These are phyloP conservation scores for Austroboletus olivaceoglutinosus DNA, from an alignment of 1,284 basidiomycete genomes.

Conservation along the genomic window DNA sequence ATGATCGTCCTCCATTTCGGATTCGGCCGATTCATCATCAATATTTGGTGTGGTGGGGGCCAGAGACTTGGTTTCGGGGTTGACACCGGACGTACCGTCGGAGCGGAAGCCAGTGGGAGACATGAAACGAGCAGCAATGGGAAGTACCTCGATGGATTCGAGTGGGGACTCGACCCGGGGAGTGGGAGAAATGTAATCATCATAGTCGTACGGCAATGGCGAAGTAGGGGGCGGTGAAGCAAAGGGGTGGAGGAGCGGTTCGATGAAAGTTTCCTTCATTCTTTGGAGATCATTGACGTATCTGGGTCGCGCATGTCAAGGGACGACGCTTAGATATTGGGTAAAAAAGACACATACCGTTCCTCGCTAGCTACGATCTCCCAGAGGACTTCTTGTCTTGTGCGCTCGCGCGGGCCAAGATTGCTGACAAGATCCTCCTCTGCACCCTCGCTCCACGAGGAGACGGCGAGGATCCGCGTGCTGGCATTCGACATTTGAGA, in stretches of 20 bases:
- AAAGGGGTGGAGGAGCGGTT: slow-evolving; percentile 84
- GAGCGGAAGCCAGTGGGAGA: slow-evolving; percentile 62
- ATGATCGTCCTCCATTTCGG: slow-evolving; percentile 64
- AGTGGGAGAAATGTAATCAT: slow-evolving; percentile 46
- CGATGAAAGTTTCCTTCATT: slow-evolving; percentile 92
- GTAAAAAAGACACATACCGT: slow-evolving; percentile 53
- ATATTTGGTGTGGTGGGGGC: slow-evolving; percentile 51
- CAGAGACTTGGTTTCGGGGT: slow-evolving; percentile 43
- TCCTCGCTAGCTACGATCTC: slow-evolving; percentile 98
- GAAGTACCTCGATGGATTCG: slow-evolving; percentile 71
- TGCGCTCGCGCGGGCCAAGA: slow-evolving; percentile 88
- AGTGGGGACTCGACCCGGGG: slow-evolving; percentile 54
- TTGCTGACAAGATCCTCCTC: slow-evolving; percentile 95
- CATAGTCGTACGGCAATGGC: slow-evolving; percentile 61
- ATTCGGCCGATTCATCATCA: slow-evolving; percentile 69
- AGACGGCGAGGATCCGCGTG: slow-evolving; percentile 72
- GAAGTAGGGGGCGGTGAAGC: slow-evolving; percentile 47
- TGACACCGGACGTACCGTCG: slow-evolving; percentile 41
- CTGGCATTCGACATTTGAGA: slow-evolving; percentile 68
- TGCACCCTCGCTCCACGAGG: slow-evolving; percentile 94
- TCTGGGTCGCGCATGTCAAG: slow-evolving; percentile 44
- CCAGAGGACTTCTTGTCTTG: slow-evolving; percentile 95
- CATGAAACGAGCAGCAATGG: slow-evolving; percentile 91
- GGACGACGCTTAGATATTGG: slow-evolving; percentile 12
- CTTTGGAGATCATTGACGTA: slow-evolving; percentile 88